Base-by-base conservation (phyloP, 148 eudicot species). In the Rheum nobile region DNA sequence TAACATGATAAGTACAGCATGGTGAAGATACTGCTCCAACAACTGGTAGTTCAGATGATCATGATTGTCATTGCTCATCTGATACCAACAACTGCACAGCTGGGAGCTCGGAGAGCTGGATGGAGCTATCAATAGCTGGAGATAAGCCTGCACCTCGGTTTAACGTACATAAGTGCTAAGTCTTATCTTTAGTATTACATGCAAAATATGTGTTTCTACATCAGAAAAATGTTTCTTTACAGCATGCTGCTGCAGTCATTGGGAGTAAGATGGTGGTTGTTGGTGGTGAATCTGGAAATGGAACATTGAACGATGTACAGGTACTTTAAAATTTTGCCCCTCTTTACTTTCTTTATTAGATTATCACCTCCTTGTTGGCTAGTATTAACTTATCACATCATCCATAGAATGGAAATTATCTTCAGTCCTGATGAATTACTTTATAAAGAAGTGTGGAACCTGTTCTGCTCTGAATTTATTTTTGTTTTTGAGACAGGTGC, bases 181-280 rank as follows among this genome's bases (percentile, higher is more conserved):
- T 59, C 67, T 26, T 28, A 59, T 26, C 22, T 29, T 65, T 17
- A 65, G 22, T 65, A 16, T 65, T 6, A 16, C 70, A 65, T 65
- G n/a, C 41, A 34, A 65, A 65, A 65, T 65, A 34, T 29, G 41
- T 37, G 22, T 65, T 65, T 31, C 11, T 32, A 17, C 70, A 32
- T 65, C 70, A 65, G 21, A 65, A 3, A 31, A 14, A 14, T 65
- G 38, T 72, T 74, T 63, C 26, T 82, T 80, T 72, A 80, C 85
- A 95, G 99, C 99, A 95, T 86, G 94, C 97, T 32, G 94, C 99
- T 76, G 83, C 99, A 67, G 91, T 90, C 31, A 80, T 87, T 71
- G 99, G 96, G 74, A 92, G 90, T 86, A 90, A 90, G 93, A 95
- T 95, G 99, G 87, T 95, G 76, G 88, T 95, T 31, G 99, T 95